These are phyloP conservation scores for Pseudogymnoascus sp. DNA, from an alignment of 2,329 filamentous ascomycete species.

Conservation along the genomic window DNA sequence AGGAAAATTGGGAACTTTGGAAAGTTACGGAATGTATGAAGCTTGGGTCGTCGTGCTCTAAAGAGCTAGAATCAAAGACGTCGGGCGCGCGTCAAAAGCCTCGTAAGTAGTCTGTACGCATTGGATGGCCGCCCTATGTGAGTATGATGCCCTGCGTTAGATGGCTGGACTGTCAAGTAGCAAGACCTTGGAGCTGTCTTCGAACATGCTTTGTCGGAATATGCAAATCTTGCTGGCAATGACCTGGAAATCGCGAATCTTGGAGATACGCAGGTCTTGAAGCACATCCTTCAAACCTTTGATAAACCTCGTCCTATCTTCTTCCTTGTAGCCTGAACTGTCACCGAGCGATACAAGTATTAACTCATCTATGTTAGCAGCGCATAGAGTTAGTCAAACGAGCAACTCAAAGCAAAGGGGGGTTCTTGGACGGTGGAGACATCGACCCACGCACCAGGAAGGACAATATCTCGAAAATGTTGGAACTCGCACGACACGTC, in stretches of 20 bases:
- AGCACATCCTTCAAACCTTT: conserved; percentile 55
- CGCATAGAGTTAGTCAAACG: conserved; percentile 8
- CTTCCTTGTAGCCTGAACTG: conserved; percentile 54
- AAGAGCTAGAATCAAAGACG: not conserved
- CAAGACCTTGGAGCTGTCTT: conserved; percentile 57
- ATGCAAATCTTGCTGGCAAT: conserved; percentile 62
- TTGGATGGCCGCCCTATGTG: conserved; percentile 1
- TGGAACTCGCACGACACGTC: conserved; percentile 67
- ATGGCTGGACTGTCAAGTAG: conserved; percentile 38
- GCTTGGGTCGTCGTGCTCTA: not conserved
- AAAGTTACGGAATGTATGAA: conserved; percentile 2
- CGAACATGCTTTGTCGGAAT: conserved; percentile 57
- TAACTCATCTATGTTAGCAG: conserved; percentile 54
- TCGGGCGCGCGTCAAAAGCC: not conserved
- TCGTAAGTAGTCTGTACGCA: not conserved
- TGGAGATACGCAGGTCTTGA: conserved; percentile 49
- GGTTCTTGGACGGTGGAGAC: conserved; percentile 14
- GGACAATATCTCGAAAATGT: conserved; percentile 68
- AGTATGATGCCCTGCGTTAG: conserved; percentile 1
- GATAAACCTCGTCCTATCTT: conserved; percentile 55
- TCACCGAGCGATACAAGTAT: conserved; percentile 66
- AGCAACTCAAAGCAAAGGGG: conserved; percentile 22
- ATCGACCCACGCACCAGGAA: conserved; percentile 61
- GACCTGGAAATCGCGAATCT: conserved; percentile 57
- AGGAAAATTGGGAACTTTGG: conserved; percentile 9